Percentiles rank a stretch among this genome's conserved stretches.
Evolutionary conservation across 2,329 filamentous ascomycete species (phyloP).

Genomic region (Hortaea werneckii): DNA sequence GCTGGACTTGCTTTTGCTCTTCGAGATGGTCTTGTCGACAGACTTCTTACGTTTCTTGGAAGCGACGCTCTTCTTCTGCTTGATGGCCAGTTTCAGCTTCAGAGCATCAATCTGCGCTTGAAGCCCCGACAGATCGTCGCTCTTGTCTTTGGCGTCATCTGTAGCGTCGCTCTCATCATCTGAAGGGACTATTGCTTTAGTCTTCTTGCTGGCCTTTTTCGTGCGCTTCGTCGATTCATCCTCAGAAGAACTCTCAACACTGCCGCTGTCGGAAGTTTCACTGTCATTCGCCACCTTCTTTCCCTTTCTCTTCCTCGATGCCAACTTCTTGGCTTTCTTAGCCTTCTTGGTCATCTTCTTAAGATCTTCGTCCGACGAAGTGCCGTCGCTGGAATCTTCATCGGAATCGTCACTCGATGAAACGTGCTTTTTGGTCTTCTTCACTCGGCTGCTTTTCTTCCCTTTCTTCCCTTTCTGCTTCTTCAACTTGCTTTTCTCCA

Average conservation of each 20-base stretch:
- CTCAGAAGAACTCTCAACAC: slow-evolving; percentile 12
- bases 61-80: slow-evolving; percentile 7
- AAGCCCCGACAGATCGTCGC: neutral
- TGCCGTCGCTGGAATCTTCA: neutral
- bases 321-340: slow-evolving; percentile 14
- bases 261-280: slow-evolving; percentile 8
- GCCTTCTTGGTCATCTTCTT: slow-evolving; percentile 12
- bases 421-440: slow-evolving; percentile 13
- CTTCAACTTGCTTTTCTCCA: slow-evolving; percentile 9
- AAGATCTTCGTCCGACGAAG: slow-evolving; percentile 1
- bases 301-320: slow-evolving; percentile 14
- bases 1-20: slow-evolving; percentile 13
- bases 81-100: slow-evolving; percentile 16
- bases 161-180: neutral
- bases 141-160: neutral
- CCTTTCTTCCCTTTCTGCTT: slow-evolving; percentile 11
- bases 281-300: slow-evolving; percentile 11
- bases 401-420: neutral
- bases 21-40: slow-evolving; percentile 7
- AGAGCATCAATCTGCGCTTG: slow-evolving; percentile 8
- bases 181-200: slow-evolving; percentile 6
- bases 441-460: slow-evolving; percentile 14
- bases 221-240: slow-evolving; percentile 14
- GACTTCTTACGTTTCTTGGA: slow-evolving; percentile 9
- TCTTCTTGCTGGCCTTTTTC: slow-evolving; percentile 11